phyloP scores from a whole-genome alignment of 2,329 filamentous ascomycete species.

The Coniella vitis region DNA sequence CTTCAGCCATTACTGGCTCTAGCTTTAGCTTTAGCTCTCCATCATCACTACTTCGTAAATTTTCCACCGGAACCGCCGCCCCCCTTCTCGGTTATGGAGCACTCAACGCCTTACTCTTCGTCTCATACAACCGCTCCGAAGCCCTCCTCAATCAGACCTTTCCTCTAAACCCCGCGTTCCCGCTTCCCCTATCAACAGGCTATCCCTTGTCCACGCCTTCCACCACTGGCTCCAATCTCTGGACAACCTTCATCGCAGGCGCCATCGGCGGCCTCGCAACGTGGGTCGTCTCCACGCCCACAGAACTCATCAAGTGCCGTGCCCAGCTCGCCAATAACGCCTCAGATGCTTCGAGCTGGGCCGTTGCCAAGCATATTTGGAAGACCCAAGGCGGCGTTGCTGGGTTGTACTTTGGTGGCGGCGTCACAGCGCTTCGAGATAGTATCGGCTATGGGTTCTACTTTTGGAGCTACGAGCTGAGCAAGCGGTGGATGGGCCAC shows the following conservation, averaged over 20 bases:
- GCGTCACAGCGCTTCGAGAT: conserved; percentile 75
- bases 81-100: conserved; percentile 86
- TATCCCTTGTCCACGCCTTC: conserved; percentile 13
- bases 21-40: conserved; percentile 23
- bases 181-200: conserved; percentile 18
- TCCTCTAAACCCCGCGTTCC: conserved; percentile 17
- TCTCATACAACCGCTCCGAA: conserved; percentile 83
- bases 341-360: conserved; percentile 49
- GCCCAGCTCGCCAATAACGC: conserved; percentile 57
- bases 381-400: conserved; percentile 49
- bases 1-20: conserved; percentile 17
- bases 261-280: conserved; percentile 76
- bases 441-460: conserved; percentile 96
- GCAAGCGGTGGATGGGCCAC: conserved; percentile 49
- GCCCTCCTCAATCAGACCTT: conserved; percentile 44
- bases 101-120: conserved; percentile 83
- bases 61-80: conserved; percentile 65
- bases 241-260: conserved; percentile 71
- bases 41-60: conserved; percentile 13
- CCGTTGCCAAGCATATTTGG: conserved; percentile 56
- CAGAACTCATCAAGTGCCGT: conserved; percentile 84
- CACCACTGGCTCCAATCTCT: conserved; percentile 43
- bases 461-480: conserved; percentile 86
- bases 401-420: conserved; percentile 76
- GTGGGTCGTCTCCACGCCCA: conserved; percentile 80